Evolutionary conservation across 2,329 filamentous ascomycete genomes (phyloP), one percentile per base, ranked within the genome.

Genomic region (Penicillium vulpinum): DNA sequence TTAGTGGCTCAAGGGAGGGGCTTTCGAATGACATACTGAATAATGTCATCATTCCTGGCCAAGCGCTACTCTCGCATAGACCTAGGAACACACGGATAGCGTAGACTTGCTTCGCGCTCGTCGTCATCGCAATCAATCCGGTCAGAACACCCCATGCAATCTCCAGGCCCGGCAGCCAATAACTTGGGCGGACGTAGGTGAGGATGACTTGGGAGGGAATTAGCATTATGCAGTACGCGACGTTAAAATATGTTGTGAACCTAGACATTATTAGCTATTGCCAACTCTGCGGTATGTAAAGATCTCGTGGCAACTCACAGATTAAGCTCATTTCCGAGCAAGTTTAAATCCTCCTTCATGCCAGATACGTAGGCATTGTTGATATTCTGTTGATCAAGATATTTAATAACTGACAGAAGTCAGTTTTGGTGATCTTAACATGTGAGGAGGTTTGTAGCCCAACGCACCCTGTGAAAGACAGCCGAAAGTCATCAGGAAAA

Each of bases 181-280:
- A 66, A 36, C 73, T 61, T 54, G 71, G 58, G 58, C 71, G 63
- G 13, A 67, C 51, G 54, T 75, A 74, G 5, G 75, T 75, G 54
- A 77, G 60, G 52, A 77, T 73, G 36, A 77, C 62, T 62, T 77
- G 73, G 0, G 73, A 73, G 2, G 75, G 75, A 11, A 77, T 73
- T 10, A 75, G 65, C 67, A 74, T 75, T 11, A 77, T 59, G 49
- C 72, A 73, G 57, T 77, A 77, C 1, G 71, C 72, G 18, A 72
- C 69, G 52, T 75, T 77, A 56, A 76, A 75, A 39, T 72, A 73
- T 5, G 75, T 77, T 1, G 72, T 75, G 60, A 77, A 76, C 58
- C 69, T 71, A 11, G 18, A 2, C 6, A 22, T 3, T 8, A 29
- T 64, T 3, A 64, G 56, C 18, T 6, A 33, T 41, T 0, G 10